These are phyloP conservation scores for Aspergillus taichungensis DNA, from an alignment of 495 filamentous ascomycete species.

Conservation along the genomic window DNA sequence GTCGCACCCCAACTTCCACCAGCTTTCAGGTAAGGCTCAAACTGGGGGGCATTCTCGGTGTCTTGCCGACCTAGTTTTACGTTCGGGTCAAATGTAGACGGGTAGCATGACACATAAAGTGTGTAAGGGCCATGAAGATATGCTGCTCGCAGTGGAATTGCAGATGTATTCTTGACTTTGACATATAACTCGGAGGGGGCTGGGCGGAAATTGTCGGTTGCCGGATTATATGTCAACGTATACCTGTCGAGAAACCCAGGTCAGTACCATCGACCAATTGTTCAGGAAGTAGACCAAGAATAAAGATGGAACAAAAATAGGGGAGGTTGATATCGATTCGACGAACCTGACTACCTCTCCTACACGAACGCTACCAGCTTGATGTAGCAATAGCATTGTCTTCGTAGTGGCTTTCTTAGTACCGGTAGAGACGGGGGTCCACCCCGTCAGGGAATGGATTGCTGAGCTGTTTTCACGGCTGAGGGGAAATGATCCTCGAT, in stretches of 20 bases:
- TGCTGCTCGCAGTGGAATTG: slow-evolving; percentile 82
- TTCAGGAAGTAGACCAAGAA: not conserved
- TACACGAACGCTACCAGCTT: slow-evolving; percentile 80
- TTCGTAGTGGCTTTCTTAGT: slow-evolving; percentile 9
- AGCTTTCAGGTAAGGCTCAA: slow-evolving; percentile 92
- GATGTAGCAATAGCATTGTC: slow-evolving; percentile 81
- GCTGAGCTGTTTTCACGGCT: slow-evolving; percentile 12
- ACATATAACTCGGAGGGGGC: slow-evolving; percentile 70
- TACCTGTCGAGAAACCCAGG: slow-evolving; percentile 46
- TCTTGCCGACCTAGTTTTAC: slow-evolving; percentile 54
- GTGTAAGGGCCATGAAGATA: slow-evolving; percentile 96
- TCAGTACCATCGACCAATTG: not conserved
- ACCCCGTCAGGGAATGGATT: slow-evolving; percentile 33
- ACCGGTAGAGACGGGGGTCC: slow-evolving; percentile 21
- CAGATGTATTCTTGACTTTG: slow-evolving; percentile 83
- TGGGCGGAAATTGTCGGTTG: slow-evolving; percentile 76
- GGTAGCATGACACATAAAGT: slow-evolving; percentile 75
- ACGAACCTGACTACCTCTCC: slow-evolving; percentile 74
- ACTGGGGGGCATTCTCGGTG: slow-evolving; percentile 63
- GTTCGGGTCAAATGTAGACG: slow-evolving; percentile 71
- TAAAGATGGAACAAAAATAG: not conserved
- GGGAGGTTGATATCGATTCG: not conserved
- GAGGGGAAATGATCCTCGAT: slow-evolving; percentile 17
- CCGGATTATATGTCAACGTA: slow-evolving; percentile 89
- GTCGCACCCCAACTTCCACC: slow-evolving; percentile 74